Base-by-base conservation (phyloP, 2,329 filamentous ascomycete genomes). In the Aspergillus ochraceoroseus region DNA sequence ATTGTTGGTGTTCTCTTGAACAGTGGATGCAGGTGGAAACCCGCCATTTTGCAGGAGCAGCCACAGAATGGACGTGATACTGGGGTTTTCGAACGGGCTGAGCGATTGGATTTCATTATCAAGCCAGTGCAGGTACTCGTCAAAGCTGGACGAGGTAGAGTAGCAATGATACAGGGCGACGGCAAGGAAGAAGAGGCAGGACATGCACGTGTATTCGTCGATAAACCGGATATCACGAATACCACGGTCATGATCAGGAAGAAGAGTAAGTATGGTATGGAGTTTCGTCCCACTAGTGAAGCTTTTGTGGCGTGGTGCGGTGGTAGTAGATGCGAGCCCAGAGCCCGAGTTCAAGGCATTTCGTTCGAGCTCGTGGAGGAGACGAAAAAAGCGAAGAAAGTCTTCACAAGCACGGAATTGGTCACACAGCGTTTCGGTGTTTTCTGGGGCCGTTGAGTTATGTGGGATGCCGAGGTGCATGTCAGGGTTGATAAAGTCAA, bases 201-300 rank as follows among this genome's bases (percentile, higher is more conserved):
- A 46, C 47, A 61, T 54, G 39, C 57, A 57, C 6, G 55, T 52
- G 33, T 59, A 59, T 47, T 60, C 58, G 37, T 61, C 57, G 29
- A 61, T 60, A 28, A 58, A 61, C 6, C 57, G 53, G 26, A 61
- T 48, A 38, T 59, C 58, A 9, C 55, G 53, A 29, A 61, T 59
- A 3, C 58, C 58, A 26, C 56, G 58, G 28, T 61, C 56, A 23
- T 61, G 58, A 18, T 60, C 56, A 2, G 57, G 56, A 14, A 60
- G 48, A 25, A 52, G 52, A 2, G 58, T 58, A 6, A 61, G 44
- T 5, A 57, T 53, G 9, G 50, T 45, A 45, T 58, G 54, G 15
- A 61, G 33, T n/a, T 44, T 50, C 5, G 56, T 56, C 5, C 49
- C 52, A 3, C 48, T 34, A 27, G 41, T 29, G 34, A 61, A 58